Evolutionary conservation across 2,329 filamentous ascomycete species (phyloP).

Genomic region (Dothistroma septosporum): DNA sequence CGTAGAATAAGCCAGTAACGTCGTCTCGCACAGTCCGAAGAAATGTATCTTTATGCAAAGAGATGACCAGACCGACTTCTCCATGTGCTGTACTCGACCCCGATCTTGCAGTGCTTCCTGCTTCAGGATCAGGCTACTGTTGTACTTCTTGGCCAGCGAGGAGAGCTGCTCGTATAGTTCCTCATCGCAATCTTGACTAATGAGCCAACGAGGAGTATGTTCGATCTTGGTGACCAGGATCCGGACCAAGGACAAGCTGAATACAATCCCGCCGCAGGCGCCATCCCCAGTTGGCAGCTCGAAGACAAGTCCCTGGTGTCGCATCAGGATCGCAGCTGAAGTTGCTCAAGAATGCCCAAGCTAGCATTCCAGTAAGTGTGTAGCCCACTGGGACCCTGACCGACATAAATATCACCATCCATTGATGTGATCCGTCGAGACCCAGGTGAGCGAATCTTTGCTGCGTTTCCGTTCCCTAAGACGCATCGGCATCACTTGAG

Average conservation of each 20-base stretch:
- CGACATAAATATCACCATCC: constrained; percentile 27
- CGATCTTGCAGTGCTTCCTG: constrained; percentile 19
- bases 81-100: constrained; percentile 25
- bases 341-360: constrained; percentile 41
- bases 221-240: constrained; percentile 23
- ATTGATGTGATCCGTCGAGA: constrained; percentile 14
- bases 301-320: constrained; percentile 7
- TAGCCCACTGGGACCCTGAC: constrained; percentile 28
- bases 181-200: constrained; percentile 27
- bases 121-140: constrained; percentile 18
- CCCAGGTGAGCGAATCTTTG: too few relatives aligned
- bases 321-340: constrained; percentile 6
- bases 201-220: constrained; percentile 25
- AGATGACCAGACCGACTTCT: constrained; percentile 24
- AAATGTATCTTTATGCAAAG: constrained; percentile 25
- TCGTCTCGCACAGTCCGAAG: constrained; percentile 24
- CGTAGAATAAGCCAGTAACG: constrained; percentile 23
- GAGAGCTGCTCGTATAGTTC: constrained; percentile 21
- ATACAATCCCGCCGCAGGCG: constrained; percentile 22
- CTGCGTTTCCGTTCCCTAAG: too few relatives aligned
- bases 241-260: constrained; percentile 22
- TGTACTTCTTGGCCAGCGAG: constrained; percentile 21
- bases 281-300: constrained; percentile 27
- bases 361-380: constrained; percentile 25
- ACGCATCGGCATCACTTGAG: too few relatives aligned